A percentile compares a stretch with the other conserved stretches of the same genome.
Evolutionary conservation across 2,329 filamentous ascomycete species (phyloP).

Genomic region (Akanthomyces lecanii): DNA sequence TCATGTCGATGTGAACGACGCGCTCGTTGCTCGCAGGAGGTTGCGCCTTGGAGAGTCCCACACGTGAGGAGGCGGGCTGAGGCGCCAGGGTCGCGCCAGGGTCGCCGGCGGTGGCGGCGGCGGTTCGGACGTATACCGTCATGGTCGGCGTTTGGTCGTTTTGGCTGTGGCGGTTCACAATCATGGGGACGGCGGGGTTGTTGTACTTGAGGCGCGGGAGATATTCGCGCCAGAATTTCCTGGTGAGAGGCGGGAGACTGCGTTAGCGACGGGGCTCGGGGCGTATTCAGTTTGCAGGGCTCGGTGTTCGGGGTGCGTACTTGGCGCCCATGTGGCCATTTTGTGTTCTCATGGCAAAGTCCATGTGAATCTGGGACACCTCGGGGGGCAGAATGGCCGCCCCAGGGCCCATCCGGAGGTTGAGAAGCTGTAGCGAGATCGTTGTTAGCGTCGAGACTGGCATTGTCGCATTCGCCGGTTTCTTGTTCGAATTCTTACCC

Average conservation of each 20-base stretch:
- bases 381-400: slow-evolving; percentile 75
- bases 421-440: slow-evolving; percentile 55
- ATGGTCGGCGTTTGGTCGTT: slow-evolving; percentile 55
- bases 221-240: slow-evolving; percentile 83
- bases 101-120: slow-evolving; percentile 21
- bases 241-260: slow-evolving; percentile 33
- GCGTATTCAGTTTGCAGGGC: background rate
- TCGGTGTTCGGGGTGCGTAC: slow-evolving; percentile 41
- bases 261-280: background rate
- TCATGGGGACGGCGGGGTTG: slow-evolving; percentile 82
- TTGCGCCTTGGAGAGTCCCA: slow-evolving; percentile 46
- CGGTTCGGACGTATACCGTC: slow-evolving; percentile 59
- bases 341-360: slow-evolving; percentile 59
- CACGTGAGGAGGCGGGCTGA: slow-evolving; percentile 45
- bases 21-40: slow-evolving; percentile 46
- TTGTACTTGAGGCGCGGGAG: slow-evolving; percentile 89
- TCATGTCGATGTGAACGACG: slow-evolving; percentile 58
- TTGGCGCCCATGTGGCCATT: slow-evolving; percentile 69
- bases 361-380: slow-evolving; percentile 69
- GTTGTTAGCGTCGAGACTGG: slow-evolving; percentile 23
- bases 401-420: slow-evolving; percentile 75
- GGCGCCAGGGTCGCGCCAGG: slow-evolving; percentile 29
- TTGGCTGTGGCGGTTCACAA: slow-evolving; percentile 64
- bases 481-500: slow-evolving; percentile 13
- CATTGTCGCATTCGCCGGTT: slow-evolving; percentile 21